Base-by-base conservation (phyloP, 1,139 yeast genomes). In the Yamadazyma sp. region DNA sequence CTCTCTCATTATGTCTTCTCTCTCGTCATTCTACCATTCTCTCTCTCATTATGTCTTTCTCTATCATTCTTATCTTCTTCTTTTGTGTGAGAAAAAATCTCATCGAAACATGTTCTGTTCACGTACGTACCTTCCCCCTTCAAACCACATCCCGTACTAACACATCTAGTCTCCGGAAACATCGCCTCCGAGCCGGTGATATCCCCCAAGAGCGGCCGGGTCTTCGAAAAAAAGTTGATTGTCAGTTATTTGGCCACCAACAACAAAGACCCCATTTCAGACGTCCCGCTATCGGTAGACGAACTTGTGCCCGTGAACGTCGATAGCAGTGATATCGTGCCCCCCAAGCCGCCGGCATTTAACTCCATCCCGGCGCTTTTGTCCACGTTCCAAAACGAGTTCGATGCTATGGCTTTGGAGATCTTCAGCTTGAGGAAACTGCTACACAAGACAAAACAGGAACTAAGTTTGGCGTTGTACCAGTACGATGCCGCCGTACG, bases 401-500 rank as follows among this genome's bases (percentile, higher is more conserved):
- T 95, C 90, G 97, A 92, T 55, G 78, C 96, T 0, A 60, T 86
- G 42, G 88, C 94, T 26, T 64, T 90, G 40, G 97, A 92, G 55
- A 72, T 85, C 32, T 89, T 86, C 54, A 75, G 82, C 23, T 64
- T 90, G 44, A 71, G 94, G 45, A 86, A 86, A 55, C 90, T 84
- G 50, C 67, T 90, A 34, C 76, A 72, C 35, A 67, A 68, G 25
- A 74, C 92, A 2, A 73, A 85, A 44, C 79, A 84, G 51, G 94
- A 88, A 52, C 62, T 90, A 40, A 82, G 94, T 30, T 64, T 85
- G 4, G 83, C 95, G 0, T 64, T 89, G 29, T 89, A 88, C 53
- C 86, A 82, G 49, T 86, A 85, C 48, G 97, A 90, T 57, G 97
- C 97, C 0, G 95, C 97, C 1, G 80, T 86, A 3, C 68, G 89